phyloP scores from a whole-genome alignment of 179 eudicot genomes.

The Heliamphora ciliata region DNA sequence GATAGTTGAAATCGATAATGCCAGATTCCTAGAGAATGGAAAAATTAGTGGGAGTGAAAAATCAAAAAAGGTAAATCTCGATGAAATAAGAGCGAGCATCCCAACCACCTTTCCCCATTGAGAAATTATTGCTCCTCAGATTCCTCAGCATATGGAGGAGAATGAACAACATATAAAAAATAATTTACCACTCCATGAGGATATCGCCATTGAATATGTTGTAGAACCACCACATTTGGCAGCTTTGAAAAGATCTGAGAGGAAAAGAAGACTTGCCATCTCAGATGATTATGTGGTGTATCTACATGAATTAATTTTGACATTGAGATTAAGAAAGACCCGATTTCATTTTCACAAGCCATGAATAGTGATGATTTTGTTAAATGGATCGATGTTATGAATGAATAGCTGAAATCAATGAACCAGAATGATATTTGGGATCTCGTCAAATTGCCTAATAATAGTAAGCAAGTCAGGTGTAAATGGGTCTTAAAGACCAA shows the following conservation, averaged over 20 bases:
- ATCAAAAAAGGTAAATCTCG: too few relatives aligned
- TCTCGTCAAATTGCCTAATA: not conserved
- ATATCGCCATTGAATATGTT: not conserved
- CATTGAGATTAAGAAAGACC: too few relatives aligned
- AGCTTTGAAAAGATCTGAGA: too few relatives aligned
- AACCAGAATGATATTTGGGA: not conserved
- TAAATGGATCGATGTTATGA: not conserved
- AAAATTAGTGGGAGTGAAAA: not conserved
- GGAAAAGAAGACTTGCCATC: not conserved
- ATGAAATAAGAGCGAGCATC: not conserved
- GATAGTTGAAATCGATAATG: too few relatives aligned
- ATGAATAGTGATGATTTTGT: not conserved
- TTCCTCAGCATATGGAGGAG: too few relatives aligned
- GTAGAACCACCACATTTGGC: not conserved
- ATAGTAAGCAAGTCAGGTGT: not conserved
- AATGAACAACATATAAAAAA: too few relatives aligned
- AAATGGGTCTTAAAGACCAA: too few relatives aligned
- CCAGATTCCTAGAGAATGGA: too few relatives aligned
- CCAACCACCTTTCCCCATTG: too few relatives aligned
- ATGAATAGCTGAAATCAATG: not conserved
- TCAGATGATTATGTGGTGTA: not conserved
- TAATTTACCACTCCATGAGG: not conserved
- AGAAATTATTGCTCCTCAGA: too few relatives aligned
- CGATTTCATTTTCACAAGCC: not conserved
- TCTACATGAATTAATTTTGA: not conserved